phyloP scores from a whole-genome alignment of 202 grass and related monocot genomes.

The Panicum hallii region DNA sequence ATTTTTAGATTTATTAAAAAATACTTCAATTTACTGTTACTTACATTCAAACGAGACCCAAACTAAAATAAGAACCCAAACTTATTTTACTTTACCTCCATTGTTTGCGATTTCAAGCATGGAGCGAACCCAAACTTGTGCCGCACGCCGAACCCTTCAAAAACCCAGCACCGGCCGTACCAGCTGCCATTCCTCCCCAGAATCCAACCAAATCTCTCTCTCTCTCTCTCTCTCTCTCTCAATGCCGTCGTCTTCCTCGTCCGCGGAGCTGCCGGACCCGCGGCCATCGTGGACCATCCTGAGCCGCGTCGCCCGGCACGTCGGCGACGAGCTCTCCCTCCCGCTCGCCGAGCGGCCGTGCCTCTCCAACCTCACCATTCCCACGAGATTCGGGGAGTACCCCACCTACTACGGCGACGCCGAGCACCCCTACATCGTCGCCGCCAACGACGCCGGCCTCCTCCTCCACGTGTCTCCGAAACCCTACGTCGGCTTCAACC shows the following conservation, averaged over 20 bases:
- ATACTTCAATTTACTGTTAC: too few relatives aligned
- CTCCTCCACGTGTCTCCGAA: not conserved
- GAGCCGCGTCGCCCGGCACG: not conserved
- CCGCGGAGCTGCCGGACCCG: not conserved
- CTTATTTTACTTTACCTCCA: too few relatives aligned
- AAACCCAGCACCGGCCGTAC: not conserved
- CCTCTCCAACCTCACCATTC: not conserved
- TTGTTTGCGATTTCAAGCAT: not conserved
- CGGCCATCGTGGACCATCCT: not conserved
- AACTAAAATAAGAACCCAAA: too few relatives aligned
- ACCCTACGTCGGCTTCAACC: not conserved
- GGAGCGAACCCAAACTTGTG: not conserved
- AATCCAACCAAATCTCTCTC: not conserved
- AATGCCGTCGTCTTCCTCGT: not conserved
- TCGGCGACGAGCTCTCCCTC: not conserved
- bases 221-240: not conserved
- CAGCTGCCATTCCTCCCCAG: not conserved
- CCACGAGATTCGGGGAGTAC: not conserved
- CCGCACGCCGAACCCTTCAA: not conserved
- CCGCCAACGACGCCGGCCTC: slow-evolving; percentile 8
- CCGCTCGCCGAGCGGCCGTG: not conserved
- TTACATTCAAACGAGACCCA: too few relatives aligned
- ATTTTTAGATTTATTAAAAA: too few relatives aligned
- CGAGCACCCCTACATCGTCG: slow-evolving; percentile 9
- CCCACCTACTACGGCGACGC: not conserved